A percentile compares a stretch with the other conserved stretches of the same genome.
These are phyloP conservation scores for Phytophthora litchii DNA, from an alignment of 352 stramenopile genomes.

Conservation along the genomic window DNA sequence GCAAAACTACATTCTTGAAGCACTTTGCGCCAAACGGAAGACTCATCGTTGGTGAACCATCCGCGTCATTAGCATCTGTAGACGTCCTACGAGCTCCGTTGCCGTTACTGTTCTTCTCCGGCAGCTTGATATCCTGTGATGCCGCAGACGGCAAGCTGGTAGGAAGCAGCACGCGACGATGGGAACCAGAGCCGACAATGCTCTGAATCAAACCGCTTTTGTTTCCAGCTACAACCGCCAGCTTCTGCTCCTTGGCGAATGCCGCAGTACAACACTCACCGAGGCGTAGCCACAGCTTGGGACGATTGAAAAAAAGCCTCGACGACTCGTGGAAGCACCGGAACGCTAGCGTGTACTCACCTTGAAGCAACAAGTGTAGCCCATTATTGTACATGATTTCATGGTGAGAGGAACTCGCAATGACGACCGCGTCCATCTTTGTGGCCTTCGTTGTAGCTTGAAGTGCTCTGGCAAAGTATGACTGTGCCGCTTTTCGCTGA, in stretches of 20 bases:
- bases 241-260: constrained; percentile 75
- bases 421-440: constrained; percentile 60
- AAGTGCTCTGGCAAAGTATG: constrained; percentile 90
- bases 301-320: constrained; percentile 90
- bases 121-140: constrained; percentile 73
- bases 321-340: constrained; percentile 91
- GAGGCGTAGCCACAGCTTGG: constrained; percentile 92
- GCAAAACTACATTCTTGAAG: constrained; percentile 87
- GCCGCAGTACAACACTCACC: constrained; percentile 91
- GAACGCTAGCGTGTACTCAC: constrained; percentile 84
- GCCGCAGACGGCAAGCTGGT: constrained; percentile 61
- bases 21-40: constrained; percentile 87
- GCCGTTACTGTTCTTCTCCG: constrained; percentile 59
- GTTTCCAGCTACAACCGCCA: constrained; percentile 62
- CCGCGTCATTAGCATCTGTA: constrained; percentile 35
- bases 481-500: constrained; percentile 89
- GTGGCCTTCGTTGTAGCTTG: constrained; percentile 65
- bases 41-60: constrained; percentile 77
- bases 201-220: constrained; percentile 85
- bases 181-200: constrained; percentile 76
- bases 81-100: constrained; percentile 34
- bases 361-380: constrained; percentile 87
- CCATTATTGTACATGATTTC: constrained; percentile 95
- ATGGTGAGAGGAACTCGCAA: constrained; percentile 76
- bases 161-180: constrained; percentile 85